Base-by-base conservation (phyloP, 2,329 filamentous ascomycete genomes). In the Rhynchosporium secalis region DNA sequence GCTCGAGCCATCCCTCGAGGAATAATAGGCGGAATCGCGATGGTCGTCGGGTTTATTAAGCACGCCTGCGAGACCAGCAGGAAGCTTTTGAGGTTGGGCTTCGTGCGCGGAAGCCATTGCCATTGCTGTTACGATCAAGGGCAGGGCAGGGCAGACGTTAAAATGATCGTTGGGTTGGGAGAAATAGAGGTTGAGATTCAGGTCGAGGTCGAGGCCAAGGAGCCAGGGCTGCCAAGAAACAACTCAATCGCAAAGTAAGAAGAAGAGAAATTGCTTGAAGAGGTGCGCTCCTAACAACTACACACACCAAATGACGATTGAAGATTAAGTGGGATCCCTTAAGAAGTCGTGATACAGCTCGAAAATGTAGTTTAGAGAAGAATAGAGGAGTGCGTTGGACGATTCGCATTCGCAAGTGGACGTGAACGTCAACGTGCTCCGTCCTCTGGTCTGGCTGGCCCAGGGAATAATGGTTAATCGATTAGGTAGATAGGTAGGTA, bases 11-110 rank as follows among this genome's bases (percentile, higher is more conserved):
- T 70, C 72, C 45, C 68, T 66, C 20, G 56, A 67, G 9, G 80
- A 83, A 63, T 77, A 82, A 68, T 83, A 83, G 8, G 80, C 80
- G 54, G 80, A 83, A 68, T 83, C 81, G 60, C 80, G 76, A 65
- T 81, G 76, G 31, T 81, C 78, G 52, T 83, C 80, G 5, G 79
- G 77, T 31, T 77, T 74, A 68, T 83, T 83, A 41, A 83, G 73
- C 5, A 83, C 79, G n/a, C 78, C 79, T 13, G 80, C 80, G 64
- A 83, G 72, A 49, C 79, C 80, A 13, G 77, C 75, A 51, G 81
- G 80, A 36, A 70, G 64, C 56, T 69, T 70, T 46, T 65, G 65
- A 6, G 60, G 52, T 31, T 66, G 65, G 9, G 60, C 52, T 31
- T 45, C 51, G 20, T 62, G 61, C 26, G 61, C 56, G 33, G 56